Conservation (phyloP, 23 red algal species). For the Rhodosorus marinus region DNA sequence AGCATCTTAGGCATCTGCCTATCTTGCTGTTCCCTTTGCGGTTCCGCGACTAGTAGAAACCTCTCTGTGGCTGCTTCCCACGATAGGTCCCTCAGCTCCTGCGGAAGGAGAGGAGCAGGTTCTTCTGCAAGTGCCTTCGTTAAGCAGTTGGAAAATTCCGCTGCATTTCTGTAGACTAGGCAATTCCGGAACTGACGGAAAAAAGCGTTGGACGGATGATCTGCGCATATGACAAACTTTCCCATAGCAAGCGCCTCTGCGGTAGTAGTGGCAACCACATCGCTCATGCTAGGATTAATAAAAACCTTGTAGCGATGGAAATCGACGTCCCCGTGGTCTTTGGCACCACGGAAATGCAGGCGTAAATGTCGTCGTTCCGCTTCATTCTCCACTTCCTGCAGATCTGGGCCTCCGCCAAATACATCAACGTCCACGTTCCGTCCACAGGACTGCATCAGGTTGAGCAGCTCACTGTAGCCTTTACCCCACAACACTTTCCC, state of each 20-base stretch:
- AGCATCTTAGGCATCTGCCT: too few species aligned
- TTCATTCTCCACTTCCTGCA: slow-evolving; percentile 15
- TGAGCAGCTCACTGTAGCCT: slow-evolving; percentile 36
- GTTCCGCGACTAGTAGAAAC: too few species aligned
- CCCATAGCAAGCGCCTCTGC: slow-evolving; percentile 69
- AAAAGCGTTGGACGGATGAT: slow-evolving; percentile 54
- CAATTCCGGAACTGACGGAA: slow-evolving; percentile 51
- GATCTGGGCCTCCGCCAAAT: slow-evolving; percentile 42
- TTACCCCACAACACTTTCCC: slow-evolving; percentile 66
- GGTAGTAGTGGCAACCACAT: slow-evolving; percentile 49
- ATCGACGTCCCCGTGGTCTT: slow-evolving; percentile 25
- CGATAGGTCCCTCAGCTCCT: slow-evolving; percentile 19
- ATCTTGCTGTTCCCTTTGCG: too few species aligned
- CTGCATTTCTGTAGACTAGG: slow-evolving; percentile 24
- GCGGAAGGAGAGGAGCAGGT: slow-evolving; percentile 19
- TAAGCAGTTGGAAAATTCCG: slow-evolving; percentile 39
- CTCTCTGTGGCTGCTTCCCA: slow-evolving; percentile 70
- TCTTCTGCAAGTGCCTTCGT: slow-evolving; percentile 20
- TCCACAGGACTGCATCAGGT: slow-evolving; percentile 34
- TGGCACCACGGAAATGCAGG: background rate
- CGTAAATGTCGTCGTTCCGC: background rate
- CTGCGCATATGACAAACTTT: slow-evolving; percentile 39
- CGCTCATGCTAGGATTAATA: slow-evolving; percentile 37
- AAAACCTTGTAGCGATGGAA: slow-evolving; percentile 56
- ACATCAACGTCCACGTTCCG: slow-evolving; percentile 36